Conservation (phyloP, 1,284 basidiomycete species). For the Tilletia caries region DNA sequence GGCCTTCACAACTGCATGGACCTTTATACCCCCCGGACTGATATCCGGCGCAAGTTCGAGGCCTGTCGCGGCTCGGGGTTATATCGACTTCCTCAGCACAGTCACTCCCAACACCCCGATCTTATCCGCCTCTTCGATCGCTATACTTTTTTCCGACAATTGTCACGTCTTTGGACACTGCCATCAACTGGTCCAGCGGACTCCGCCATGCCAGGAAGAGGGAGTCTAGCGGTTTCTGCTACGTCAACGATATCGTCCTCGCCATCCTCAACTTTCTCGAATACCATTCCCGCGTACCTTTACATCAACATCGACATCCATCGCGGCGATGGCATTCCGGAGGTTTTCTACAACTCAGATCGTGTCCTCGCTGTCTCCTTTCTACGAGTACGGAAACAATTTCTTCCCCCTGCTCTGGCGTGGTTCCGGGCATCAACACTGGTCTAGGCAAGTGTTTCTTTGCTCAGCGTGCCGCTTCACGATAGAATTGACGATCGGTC, state of each 20-base stretch:
- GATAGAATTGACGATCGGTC: conserved; percentile 97
- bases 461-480: conserved; percentile 87
- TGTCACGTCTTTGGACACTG: conserved; percentile 68
- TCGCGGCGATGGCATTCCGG: conserved; percentile 97
- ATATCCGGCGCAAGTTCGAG: conserved; percentile 83
- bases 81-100: conserved; percentile 82
- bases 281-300: conserved; percentile 79
- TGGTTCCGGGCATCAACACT: conserved; percentile 48
- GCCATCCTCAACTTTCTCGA: conserved; percentile 60
- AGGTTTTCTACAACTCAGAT: conserved; percentile 96
- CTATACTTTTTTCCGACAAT: conserved; percentile 53
- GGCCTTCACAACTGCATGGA: conserved; percentile 94
- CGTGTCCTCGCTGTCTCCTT: conserved; percentile 97
- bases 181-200: conserved; percentile 96
- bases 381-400: conserved; percentile 98
- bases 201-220: conserved; percentile 97
- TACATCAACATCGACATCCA: conserved; percentile 99
- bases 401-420: conserved; percentile 68
- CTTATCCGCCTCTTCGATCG: conserved; percentile 44
- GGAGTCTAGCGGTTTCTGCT: conserved; percentile 93
- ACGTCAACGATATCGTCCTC: conserved; percentile 82
- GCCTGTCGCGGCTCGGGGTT: conserved; percentile 87
- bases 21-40: conserved; percentile 82
- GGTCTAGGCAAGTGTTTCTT: conserved; percentile 82
- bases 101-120: conserved; percentile 46